Conservation (phyloP, 2,329 filamentous ascomycete species). For the Monilinia polystroma region DNA sequence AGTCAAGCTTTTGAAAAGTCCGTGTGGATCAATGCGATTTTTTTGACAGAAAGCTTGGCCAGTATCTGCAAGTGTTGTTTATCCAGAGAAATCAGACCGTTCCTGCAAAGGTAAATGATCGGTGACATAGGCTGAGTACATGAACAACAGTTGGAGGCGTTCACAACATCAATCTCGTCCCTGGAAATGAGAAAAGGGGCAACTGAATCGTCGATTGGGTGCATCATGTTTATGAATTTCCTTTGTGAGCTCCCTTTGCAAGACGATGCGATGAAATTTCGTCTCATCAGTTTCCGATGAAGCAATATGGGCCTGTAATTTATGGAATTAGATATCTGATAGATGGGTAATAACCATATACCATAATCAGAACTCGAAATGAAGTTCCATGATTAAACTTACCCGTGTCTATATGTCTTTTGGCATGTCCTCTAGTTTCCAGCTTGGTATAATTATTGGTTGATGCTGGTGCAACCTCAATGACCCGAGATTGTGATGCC, state of each 20-base stretch:
- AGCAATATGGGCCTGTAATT: background rate
- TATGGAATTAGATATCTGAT: background rate
- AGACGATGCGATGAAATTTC: background rate
- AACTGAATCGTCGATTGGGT: background rate
- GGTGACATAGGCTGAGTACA: background rate
- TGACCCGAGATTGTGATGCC: background rate
- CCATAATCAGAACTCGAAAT: background rate
- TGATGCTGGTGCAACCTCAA: background rate
- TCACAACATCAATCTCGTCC: background rate
- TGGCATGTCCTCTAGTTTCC: background rate
- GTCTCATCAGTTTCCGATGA: background rate
- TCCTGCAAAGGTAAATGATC: background rate
- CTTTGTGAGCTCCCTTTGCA: background rate
- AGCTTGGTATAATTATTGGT: background rate
- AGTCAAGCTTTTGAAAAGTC: slow-evolving; percentile 15
- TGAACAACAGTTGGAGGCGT: background rate
- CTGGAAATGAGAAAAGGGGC: background rate
- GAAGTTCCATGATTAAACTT: background rate
- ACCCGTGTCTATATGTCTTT: background rate
- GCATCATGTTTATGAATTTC: background rate
- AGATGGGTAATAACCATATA: background rate
- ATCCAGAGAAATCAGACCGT: background rate
- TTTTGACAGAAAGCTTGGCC: slow-evolving; percentile 20
- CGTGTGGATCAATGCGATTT: background rate
- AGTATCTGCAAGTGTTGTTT: background rate